phyloP scores from a whole-genome alignment of 495 filamentous ascomycete genomes.

The Penicillium salamii region DNA sequence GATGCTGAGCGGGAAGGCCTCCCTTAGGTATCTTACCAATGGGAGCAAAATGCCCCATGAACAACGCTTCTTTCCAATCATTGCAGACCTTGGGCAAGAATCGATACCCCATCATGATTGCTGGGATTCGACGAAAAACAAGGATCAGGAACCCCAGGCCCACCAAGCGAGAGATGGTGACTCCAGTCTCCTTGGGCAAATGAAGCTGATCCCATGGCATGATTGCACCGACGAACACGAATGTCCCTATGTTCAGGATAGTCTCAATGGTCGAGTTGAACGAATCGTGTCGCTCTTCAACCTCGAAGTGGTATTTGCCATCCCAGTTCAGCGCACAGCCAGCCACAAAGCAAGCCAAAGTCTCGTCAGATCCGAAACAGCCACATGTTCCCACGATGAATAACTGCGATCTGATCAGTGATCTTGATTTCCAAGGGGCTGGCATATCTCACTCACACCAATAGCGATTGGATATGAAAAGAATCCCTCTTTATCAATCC shows the following conservation, averaged over 20 bases:
- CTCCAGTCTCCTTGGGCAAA: constrained; percentile 25
- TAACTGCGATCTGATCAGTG: too few species aligned
- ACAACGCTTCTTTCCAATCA: constrained; percentile 39
- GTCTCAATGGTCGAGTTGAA: constrained; percentile 37
- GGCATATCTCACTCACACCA: constrained; percentile 20
- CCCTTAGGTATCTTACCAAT: constrained; percentile 30
- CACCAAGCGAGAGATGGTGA: constrained; percentile 30
- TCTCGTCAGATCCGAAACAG: constrained; percentile 40
- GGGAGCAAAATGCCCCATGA: constrained; percentile 41
- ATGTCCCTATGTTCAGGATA: constrained; percentile 38
- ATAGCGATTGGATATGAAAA: constrained; percentile 29
- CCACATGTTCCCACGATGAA: constrained; percentile 41
- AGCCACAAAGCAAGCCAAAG: constrained; percentile 39
- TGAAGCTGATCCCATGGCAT: constrained; percentile 40
- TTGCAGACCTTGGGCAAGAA: constrained; percentile 37
- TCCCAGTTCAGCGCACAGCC: constrained; percentile 41
- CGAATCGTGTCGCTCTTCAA: constrained; percentile 35
- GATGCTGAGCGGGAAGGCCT: too few species aligned
- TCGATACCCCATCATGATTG: constrained; percentile 34
- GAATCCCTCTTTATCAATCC: constrained; percentile 38
- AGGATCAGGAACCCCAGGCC: constrained; percentile 31
- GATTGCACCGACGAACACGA: constrained; percentile 43
- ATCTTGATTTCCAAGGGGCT: too few species aligned
- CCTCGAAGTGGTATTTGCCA: constrained; percentile 31
- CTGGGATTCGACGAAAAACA: constrained; percentile 37